Percentiles rank a stretch among this genome's conserved stretches.
phyloP scores from a whole-genome alignment of 352 stramenopile species.

The Phytophthora pini region DNA sequence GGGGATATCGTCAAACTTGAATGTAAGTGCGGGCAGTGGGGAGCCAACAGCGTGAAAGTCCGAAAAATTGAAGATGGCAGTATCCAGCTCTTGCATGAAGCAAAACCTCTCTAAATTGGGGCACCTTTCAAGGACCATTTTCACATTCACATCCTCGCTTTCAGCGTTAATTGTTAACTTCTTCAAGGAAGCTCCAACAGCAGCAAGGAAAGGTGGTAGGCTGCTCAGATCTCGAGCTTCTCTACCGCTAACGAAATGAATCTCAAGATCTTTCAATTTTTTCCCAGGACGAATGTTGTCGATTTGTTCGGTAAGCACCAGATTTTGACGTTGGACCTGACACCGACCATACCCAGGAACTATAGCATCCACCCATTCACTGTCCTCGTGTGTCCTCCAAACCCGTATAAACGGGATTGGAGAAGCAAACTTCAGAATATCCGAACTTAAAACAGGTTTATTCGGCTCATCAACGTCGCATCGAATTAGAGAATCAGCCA shows the following conservation, averaged over 20 bases:
- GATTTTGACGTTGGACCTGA: not conserved
- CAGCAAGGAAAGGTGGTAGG: not conserved
- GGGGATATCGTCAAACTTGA: not conserved
- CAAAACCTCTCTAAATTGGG: not conserved
- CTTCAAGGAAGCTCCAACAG: not conserved
- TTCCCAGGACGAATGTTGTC: no score
- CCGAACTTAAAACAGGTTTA: no score
- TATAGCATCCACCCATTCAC: not conserved
- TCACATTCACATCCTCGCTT: not conserved
- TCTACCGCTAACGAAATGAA: no score
- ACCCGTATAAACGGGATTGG: no score
- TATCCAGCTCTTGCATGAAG: not conserved
- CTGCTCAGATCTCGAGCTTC: not conserved
- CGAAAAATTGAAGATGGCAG: not conserved
- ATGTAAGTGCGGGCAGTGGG: no score
- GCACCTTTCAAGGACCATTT: not conserved
- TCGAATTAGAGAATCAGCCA: no score
- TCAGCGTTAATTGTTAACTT: not conserved
- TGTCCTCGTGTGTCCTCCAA: not conserved
- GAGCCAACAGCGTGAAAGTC: no score
- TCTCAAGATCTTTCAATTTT: no score
- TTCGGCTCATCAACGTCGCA: no score
- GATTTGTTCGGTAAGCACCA: not conserved
- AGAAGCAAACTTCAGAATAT: no score
- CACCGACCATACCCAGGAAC: not conserved